Evolutionary conservation across 73 alveolate genomes (phyloP).

Genomic region (Stentor coeruleus): DNA sequence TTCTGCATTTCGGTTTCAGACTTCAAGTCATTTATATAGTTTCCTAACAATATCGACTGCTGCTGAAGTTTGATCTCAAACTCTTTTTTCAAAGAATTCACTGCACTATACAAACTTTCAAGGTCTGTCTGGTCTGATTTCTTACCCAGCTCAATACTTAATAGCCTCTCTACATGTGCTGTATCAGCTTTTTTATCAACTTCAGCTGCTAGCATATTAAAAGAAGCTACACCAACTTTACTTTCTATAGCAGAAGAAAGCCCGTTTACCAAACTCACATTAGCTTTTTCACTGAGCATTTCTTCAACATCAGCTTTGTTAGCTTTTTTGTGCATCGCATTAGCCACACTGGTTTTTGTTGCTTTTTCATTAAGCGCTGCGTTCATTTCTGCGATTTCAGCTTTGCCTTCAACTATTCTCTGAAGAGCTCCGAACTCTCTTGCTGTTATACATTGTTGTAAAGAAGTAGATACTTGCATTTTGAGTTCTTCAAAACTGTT

Average conservation of each 20-base stretch:
- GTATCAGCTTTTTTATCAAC: slow-evolving; percentile 33
- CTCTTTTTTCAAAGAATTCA: slow-evolving; percentile 37
- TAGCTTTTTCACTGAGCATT: slow-evolving; percentile 52
- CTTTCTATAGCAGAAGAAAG: slow-evolving; percentile 26
- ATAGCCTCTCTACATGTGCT: not conserved
- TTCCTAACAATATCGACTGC: slow-evolving; percentile 30
- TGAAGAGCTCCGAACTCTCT: not conserved
- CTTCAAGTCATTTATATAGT: slow-evolving; percentile 25
- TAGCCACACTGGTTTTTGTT: slow-evolving; percentile 80
- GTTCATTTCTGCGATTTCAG: slow-evolving; percentile 72
- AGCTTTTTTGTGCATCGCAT: slow-evolving; percentile 92
- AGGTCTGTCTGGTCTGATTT: slow-evolving; percentile 48
- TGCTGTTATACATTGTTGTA: not conserved
- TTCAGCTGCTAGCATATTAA: slow-evolving; percentile 28
- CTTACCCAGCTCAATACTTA: slow-evolving; percentile 9
- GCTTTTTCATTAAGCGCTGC: slow-evolving; percentile 83
- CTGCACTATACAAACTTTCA: slow-evolving; percentile 37
- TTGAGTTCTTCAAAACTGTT: not conserved
- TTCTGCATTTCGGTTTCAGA: slow-evolving; percentile 38
- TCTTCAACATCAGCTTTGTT: slow-evolving; percentile 77
- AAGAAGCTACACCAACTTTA: slow-evolving; percentile 32
- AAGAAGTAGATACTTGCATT: not conserved
- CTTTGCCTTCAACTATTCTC: slow-evolving; percentile 52
- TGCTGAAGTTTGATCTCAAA: slow-evolving; percentile 31
- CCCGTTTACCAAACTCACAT: slow-evolving; percentile 52